These are phyloP conservation scores for Antrodiella citrinella DNA, from an alignment of 768 basidiomycete genomes.

Conservation along the genomic window DNA sequence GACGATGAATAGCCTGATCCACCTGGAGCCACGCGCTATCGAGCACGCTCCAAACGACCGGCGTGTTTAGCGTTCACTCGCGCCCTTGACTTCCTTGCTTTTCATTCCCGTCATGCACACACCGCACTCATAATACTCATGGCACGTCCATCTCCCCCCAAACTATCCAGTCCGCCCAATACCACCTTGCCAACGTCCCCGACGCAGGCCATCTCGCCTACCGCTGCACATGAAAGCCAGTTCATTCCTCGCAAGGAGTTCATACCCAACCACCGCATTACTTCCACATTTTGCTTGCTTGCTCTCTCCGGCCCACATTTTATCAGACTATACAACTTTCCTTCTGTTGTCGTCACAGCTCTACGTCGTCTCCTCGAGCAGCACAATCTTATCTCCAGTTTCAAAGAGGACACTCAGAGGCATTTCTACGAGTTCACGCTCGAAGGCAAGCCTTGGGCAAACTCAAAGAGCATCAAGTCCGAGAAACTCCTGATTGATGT, in stretches of 20 bases:
- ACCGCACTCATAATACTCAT: slow-evolving; percentile 12
- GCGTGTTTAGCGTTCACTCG: too few relatives aligned
- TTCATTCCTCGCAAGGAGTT: slow-evolving; percentile 72
- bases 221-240: slow-evolving; percentile 37
- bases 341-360: slow-evolving; percentile 39
- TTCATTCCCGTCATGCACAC: too few relatives aligned
- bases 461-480: slow-evolving; percentile 53
- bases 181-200: too few relatives aligned
- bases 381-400: slow-evolving; percentile 30
- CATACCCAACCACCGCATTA: slow-evolving; percentile 45
- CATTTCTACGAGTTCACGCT: slow-evolving; percentile 61
- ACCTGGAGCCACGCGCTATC: too few relatives aligned
- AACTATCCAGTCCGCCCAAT: slow-evolving; percentile 12
- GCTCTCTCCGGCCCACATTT: slow-evolving; percentile 58
- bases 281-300: slow-evolving; percentile 60
- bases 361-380: slow-evolving; percentile 50
- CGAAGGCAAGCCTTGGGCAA: slow-evolving; percentile 66
- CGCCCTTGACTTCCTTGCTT: too few relatives aligned
- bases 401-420: slow-evolving; percentile 52
- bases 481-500: slow-evolving; percentile 68
- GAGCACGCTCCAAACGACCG: too few relatives aligned
- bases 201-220: too few relatives aligned
- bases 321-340: slow-evolving; percentile 66
- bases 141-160: slow-evolving; percentile 14
- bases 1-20: too few relatives aligned